phyloP scores from a whole-genome alignment of 2,329 filamentous ascomycete genomes.

The Lecanicillium sp. region DNA sequence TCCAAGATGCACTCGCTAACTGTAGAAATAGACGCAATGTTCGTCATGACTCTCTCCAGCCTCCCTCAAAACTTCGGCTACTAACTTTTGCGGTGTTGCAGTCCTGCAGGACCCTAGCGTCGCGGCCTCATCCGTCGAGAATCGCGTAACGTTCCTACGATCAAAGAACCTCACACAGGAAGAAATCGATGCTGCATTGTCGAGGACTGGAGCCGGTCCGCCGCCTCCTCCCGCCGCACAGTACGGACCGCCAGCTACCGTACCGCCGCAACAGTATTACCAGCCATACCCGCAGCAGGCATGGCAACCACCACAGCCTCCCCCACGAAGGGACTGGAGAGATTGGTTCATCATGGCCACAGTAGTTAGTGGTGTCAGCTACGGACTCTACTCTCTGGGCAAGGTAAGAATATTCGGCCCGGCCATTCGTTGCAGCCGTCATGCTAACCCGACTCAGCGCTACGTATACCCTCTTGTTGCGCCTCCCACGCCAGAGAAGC shows the following conservation, averaged over 20 bases:
- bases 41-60: conserved; percentile 15
- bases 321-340: conserved; percentile 84
- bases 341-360: conserved; percentile 99
- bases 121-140: conserved; percentile 81
- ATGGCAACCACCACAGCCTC: conserved; percentile 51
- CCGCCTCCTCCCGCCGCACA: conserved; percentile 31
- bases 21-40: conserved; percentile 33
- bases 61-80: conserved; percentile 1
- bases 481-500: conserved; percentile 85
- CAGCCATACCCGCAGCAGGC: conserved; percentile 43
- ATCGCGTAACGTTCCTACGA: conserved; percentile 83
- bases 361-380: conserved; percentile 80
- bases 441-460: conserved; percentile 45
- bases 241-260: conserved; percentile 35
- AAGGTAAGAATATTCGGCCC: conserved; percentile 50
- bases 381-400: conserved; percentile 79
- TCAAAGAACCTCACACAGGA: conserved; percentile 97
- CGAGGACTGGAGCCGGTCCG: conserved; percentile 59
- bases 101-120: conserved; percentile 94
- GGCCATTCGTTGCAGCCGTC: neutral
- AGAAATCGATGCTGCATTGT: conserved; percentile 80
- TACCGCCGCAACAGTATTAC: conserved; percentile 36
- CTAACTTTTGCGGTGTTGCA: conserved; percentile 32
- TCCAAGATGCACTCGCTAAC: conserved; percentile 6
- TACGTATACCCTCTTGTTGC: conserved; percentile 88